Base-by-base conservation (phyloP, 1,284 basidiomycete species). In the Cryptococcus hybrid region DNA sequence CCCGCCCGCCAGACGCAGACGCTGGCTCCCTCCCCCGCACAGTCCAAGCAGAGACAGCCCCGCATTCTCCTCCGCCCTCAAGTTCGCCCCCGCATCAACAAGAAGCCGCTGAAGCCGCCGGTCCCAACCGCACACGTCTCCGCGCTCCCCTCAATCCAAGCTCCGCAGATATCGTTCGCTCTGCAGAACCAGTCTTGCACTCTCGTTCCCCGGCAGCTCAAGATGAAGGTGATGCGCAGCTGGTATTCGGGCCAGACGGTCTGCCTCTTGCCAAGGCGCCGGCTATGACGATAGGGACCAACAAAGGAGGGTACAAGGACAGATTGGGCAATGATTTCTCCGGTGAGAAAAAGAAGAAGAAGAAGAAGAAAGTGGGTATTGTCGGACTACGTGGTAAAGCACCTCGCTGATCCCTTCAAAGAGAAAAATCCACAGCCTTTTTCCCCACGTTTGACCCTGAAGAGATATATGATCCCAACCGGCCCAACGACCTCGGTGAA, bases 401-500 rank as follows among this genome's bases (percentile, higher is more conserved):
- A 18, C 43, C 9, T 12, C 12, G 34, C 12, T n/a, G 15, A 2
- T 9, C 36, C 18, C 9, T 42, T 38, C 51, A 62, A 30, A 30
- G 61, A 60, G 47, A 56, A 57, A 59, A 55, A 60, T 54, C 37
- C 60, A 61, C 36, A 61, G 9, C 47, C 24, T 2, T 57, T 30
- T 55, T 70, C 18, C 69, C 74, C 30, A 62, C 63, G 1, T 78
- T 78, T 56, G 60, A 75, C 36, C 77, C 77, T 1, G 71, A 75
- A 13, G 77, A 78, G 55, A 63, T 65, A 48, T 78, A 78, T 56
- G 75, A 78, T 51, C 77, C 77, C 4, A 69, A 74, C 53, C 58
- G 69, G 44, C 77, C 77, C 1, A 78, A 78, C 56, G 77, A 78
- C 45, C 65, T 78, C 6, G 73, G 72, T 47, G 74, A 76, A 62